Percentiles rank a stretch among this genome's conserved stretches.
phyloP scores from a whole-genome alignment of 176 grass and related monocot genomes.

The Oryza brachyantha region DNA sequence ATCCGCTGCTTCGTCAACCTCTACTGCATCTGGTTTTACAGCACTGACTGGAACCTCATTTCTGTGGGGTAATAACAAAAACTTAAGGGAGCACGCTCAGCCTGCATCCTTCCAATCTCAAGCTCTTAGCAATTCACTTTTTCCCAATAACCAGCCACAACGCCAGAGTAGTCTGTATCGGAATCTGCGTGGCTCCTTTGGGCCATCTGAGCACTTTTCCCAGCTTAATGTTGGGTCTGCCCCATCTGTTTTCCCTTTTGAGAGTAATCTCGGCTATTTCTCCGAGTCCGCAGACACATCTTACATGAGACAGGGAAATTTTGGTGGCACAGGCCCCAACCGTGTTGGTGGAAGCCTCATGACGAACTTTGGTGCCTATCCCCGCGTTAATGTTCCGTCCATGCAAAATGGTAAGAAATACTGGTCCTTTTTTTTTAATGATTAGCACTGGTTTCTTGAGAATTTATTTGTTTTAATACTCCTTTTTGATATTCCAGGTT shows the following conservation, averaged over 20 bases:
- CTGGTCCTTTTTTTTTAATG: constrained; percentile 20
- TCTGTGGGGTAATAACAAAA: constrained; percentile 38
- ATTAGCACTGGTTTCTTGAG: background rate
- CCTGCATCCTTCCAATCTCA: constrained; percentile 33
- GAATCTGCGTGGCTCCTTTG: constrained; percentile 22
- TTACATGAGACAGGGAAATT: constrained; percentile 35
- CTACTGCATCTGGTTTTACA: constrained; percentile 38
- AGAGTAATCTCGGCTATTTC: constrained; percentile 41
- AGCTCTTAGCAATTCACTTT: constrained; percentile 22
- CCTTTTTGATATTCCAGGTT: constrained; percentile 20
- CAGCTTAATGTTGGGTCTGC: constrained; percentile 41
- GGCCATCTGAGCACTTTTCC: constrained; percentile 20
- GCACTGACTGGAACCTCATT: constrained; percentile 31
- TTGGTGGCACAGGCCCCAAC: constrained; percentile 34
- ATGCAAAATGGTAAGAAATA: constrained; percentile 26
- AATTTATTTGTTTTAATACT: constrained; percentile 7
- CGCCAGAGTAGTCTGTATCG: constrained; percentile 21
- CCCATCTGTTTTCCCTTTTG: constrained; percentile 41
- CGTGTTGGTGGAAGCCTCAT: constrained; percentile 26
- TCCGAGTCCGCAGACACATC: constrained; percentile 31
- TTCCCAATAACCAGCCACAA: constrained; percentile 30
- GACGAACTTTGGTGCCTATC: constrained; percentile 3
- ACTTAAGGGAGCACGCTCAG: constrained; percentile 22
- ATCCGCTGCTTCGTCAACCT: constrained; percentile 30
- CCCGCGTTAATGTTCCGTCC: constrained; percentile 10